Evolutionary conservation across 2,329 filamentous ascomycete species (phyloP).

Genomic region (Aspergillus brasiliensis): DNA sequence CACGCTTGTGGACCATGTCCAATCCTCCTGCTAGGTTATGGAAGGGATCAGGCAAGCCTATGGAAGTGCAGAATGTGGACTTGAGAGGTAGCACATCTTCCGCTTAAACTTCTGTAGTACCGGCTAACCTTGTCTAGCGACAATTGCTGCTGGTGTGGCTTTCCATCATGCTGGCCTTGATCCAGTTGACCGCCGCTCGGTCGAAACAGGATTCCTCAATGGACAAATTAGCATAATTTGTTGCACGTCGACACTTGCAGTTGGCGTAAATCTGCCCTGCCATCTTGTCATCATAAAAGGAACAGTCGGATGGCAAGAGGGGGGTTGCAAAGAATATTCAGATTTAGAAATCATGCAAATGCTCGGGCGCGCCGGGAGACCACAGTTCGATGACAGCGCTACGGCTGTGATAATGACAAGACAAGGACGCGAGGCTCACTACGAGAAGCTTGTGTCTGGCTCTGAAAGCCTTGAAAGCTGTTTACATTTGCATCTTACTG

Average conservation of each 20-base stretch:
- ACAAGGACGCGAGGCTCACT: slow-evolving; percentile 63
- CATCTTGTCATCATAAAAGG: slow-evolving; percentile 83
- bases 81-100: slow-evolving; percentile 54
- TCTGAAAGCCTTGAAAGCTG: slow-evolving; percentile 75
- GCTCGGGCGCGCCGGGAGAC: slow-evolving; percentile 79
- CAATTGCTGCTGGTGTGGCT: slow-evolving; percentile 64
- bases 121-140: slow-evolving; percentile 37
- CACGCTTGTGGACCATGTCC: slow-evolving; percentile 64
- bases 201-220: slow-evolving; percentile 69
- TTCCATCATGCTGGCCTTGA: slow-evolving; percentile 82
- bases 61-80: slow-evolving; percentile 61
- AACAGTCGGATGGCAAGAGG: slow-evolving; percentile 67
- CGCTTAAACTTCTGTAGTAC: slow-evolving; percentile 5
- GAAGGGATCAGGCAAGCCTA: slow-evolving; percentile 57
- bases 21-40: slow-evolving; percentile 60
- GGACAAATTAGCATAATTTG: slow-evolving; percentile 80
- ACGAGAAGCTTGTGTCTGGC: slow-evolving; percentile 73
- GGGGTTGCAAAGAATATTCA: slow-evolving; percentile 68
- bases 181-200: slow-evolving; percentile 60
- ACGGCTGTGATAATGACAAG: slow-evolving; percentile 79
- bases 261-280: slow-evolving; percentile 81
- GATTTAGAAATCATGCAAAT: slow-evolving; percentile 90
- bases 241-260: slow-evolving; percentile 81
- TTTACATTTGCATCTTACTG: slow-evolving; percentile 75
- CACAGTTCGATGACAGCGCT: slow-evolving; percentile 78